A percentile compares a stretch with the other conserved stretches of the same genome.
phyloP scores from a whole-genome alignment of 129 eudicot genomes.

The Helianthus tuberosus region DNA sequence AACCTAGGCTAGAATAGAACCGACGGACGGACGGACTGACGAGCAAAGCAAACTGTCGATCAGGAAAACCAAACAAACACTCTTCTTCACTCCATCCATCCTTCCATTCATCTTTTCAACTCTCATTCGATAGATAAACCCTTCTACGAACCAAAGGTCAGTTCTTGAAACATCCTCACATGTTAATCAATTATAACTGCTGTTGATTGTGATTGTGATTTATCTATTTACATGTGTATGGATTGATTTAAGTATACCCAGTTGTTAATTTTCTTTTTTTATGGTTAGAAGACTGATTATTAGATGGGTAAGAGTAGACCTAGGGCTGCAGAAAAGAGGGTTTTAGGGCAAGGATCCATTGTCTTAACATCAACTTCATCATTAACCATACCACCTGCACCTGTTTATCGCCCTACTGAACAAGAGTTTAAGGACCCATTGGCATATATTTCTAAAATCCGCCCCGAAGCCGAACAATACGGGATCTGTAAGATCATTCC shows the following conservation, averaged over 20 bases:
- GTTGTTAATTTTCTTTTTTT: constrained; percentile 6
- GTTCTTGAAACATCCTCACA: constrained; percentile 1
- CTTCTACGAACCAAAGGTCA: constrained; percentile 19
- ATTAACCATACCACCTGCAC: constrained; percentile 66
- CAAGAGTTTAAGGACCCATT: constrained; percentile 94
- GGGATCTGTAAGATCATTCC: constrained; percentile 97
- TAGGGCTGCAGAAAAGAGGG: constrained; percentile 89
- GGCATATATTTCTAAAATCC: constrained; percentile 73
- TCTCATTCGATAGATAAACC: background rate
- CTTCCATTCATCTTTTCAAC: no score
- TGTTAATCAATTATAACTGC: background rate
- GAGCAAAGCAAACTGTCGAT: constrained; percentile 30
- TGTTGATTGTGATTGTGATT: constrained; percentile 9
- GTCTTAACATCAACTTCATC: constrained; percentile 43
- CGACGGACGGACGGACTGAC: constrained; percentile 4
- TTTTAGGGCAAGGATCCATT: constrained; percentile 59
- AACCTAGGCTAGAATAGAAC: constrained; percentile 25
- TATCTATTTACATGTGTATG: background rate
- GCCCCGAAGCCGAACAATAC: constrained; percentile 82
- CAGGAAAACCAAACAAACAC: constrained; percentile 17
- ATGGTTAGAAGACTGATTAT: constrained; percentile 23
- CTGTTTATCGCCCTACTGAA: constrained; percentile 84
- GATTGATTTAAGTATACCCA: background rate
- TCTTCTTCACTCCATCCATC: background rate
- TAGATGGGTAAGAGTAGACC: constrained; percentile 86